These are phyloP conservation scores for Russula sp. DNA, from an alignment of 768 basidiomycete genomes.

Conservation along the genomic window DNA sequence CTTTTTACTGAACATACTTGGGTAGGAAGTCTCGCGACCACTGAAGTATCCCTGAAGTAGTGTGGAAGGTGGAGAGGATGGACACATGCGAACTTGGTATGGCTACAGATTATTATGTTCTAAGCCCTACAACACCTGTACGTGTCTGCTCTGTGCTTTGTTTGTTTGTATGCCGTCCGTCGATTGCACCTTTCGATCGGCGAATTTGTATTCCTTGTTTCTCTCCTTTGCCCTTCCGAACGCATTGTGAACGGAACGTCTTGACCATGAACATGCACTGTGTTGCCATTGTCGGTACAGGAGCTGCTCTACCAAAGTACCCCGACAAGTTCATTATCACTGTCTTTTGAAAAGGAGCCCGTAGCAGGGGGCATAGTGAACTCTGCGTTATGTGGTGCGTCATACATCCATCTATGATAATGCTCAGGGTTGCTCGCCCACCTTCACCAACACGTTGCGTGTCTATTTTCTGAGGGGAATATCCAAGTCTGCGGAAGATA, in stretches of 20 bases:
- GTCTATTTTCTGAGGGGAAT: too few species aligned
- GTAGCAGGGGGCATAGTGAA: conserved; percentile 32
- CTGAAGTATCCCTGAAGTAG: conserved; percentile 46
- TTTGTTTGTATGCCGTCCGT: conserved; percentile 6
- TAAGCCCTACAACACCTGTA: conserved; percentile 8
- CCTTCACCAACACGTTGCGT: conserved; percentile 32
- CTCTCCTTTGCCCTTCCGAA: not conserved
- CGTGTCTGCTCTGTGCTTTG: conserved; percentile 12
- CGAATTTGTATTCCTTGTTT: conserved; percentile 16
- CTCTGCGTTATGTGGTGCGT: conserved; percentile 27
- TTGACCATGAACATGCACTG: not conserved
- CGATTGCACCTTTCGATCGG: conserved; percentile 4
- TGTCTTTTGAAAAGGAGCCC: conserved; percentile 28
- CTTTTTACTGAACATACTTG: conserved; percentile 2
- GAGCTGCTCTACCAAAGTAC: conserved; percentile 27
- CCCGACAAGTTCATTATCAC: conserved; percentile 29
- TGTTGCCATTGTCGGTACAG: conserved; percentile 13
- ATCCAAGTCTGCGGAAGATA: too few species aligned
- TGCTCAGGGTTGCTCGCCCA: conserved; percentile 32
- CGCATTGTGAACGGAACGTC: not conserved
- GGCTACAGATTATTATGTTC: conserved; percentile 12
- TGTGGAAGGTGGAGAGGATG: not conserved
- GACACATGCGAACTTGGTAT: conserved; percentile 8
- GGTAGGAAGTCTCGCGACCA: conserved; percentile 84
- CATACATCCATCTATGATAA: conserved; percentile 34